Evolutionary conservation across 179 eudicot species (phyloP), one percentile per base, ranked within the genome.

Genomic region (Gypsophila paniculata): DNA sequence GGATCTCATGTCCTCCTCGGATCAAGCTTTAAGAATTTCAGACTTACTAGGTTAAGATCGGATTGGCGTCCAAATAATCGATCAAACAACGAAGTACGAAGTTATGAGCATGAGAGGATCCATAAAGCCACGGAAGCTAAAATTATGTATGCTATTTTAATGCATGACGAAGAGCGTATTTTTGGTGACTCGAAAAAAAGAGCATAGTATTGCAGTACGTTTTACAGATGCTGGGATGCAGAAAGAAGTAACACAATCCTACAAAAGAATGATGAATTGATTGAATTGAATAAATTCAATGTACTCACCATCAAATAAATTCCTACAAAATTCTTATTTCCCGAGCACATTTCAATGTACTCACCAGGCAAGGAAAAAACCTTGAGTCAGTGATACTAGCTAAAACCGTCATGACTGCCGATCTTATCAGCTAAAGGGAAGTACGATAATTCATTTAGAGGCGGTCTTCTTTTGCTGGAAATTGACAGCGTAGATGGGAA

Each of bases 401-500:
- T 14, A 71, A 34, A 55, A 63, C 44, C 71, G 21, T 57, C 36
- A 54, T 49, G 61, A 53, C 64, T 68, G 52, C 63, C 52, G 58
- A 72, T 67, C 66, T 69, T 32, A 44, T 54, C 70, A 66, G 73
- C 70, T 73, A 62, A 42, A 32, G 36, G n/a, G 34, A 55, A 61
- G 39, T 60, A 61, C 6, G 62, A 39, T 59, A 65, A 72, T 46
- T 80, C 73, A 88, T 55, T 66, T 89, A 63, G 99, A 95, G 48
- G 88, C 85, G 12, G 96, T 87, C 85, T 95, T 90, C 86, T 76
- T 92, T 70, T 95, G 96, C 90, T 92, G 98, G 89, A 92, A 95
- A 61, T 85, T 19, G 61, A 95, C 99, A 0, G 99, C 98, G 54
- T 68, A 90, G 39, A 95, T 39, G 6, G 98, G 99, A 38, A 95